Evolutionary conservation across 495 filamentous ascomycete genomes (phyloP).

Genomic region (Niebla homalea): DNA sequence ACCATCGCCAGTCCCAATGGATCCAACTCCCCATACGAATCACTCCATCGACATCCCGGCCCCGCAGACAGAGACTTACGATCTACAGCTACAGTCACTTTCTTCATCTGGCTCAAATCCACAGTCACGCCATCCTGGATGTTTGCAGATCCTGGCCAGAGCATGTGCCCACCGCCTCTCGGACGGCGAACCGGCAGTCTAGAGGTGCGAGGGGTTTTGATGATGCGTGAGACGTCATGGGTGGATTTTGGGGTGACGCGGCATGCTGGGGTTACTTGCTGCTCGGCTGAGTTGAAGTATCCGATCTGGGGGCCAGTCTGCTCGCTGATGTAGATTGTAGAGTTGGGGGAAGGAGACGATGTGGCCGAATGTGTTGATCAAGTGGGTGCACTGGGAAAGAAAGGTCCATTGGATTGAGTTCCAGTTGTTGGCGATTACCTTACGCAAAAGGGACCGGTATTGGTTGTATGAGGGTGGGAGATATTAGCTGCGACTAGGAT

Average conservation of each 20-base stretch:
- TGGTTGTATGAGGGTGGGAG: too few species aligned
- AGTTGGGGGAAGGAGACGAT: constrained; percentile 1
- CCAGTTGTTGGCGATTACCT: too few species aligned
- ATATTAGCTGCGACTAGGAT: too few species aligned
- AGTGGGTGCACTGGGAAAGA: background rate
- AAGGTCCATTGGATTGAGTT: too few species aligned
- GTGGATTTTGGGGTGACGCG: background rate
- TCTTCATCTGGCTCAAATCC: constrained; percentile 18
- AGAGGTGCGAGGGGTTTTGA: too few species aligned
- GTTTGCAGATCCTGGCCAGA: constrained; percentile 17
- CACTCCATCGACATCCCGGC: constrained; percentile 7
- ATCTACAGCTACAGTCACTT: constrained; percentile 1
- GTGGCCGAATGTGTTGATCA: background rate
- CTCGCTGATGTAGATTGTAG: background rate
- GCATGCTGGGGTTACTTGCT: constrained; percentile 1
- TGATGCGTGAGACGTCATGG: constrained; percentile 19
- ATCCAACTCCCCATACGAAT: too few species aligned
- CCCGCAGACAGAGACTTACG: constrained; percentile 3
- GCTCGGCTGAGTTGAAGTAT: background rate
- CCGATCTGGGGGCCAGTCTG: constrained; percentile 1
- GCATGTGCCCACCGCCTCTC: constrained; percentile 22
- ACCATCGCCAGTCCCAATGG: constrained; percentile 24
- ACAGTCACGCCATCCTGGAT: constrained; percentile 22
- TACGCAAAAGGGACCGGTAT: too few species aligned
- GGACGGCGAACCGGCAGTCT: too few species aligned